phyloP scores from a whole-genome alignment of 345 rosid genomes.

The Viola odorata region DNA sequence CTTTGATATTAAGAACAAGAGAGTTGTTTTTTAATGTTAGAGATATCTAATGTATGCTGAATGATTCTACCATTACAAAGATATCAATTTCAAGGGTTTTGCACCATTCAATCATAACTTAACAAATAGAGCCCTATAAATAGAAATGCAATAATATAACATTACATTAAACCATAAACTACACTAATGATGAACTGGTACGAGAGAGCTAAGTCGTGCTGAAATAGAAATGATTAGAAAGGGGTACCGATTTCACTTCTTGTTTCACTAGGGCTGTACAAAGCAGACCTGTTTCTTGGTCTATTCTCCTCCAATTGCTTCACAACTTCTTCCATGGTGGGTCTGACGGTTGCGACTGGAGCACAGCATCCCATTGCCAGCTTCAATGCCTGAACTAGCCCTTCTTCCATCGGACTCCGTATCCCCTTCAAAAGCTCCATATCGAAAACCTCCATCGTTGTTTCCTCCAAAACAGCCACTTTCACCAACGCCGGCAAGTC shows the following conservation, averaged over 20 bases:
- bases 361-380: slow-evolving; percentile 99
- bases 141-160: too few relatives aligned
- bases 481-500: slow-evolving; percentile 89
- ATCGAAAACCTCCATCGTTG: slow-evolving; percentile 90
- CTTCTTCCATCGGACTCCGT: slow-evolving; percentile 95
- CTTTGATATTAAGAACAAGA: too few relatives aligned
- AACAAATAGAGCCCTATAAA: too few relatives aligned
- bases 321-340: slow-evolving; percentile 93
- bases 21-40: too few relatives aligned
- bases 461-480: slow-evolving; percentile 92
- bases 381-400: slow-evolving; percentile 89
- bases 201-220: slow-evolving; percentile 10
- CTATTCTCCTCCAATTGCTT: slow-evolving; percentile 93
- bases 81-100: too few relatives aligned
- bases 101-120: too few relatives aligned
- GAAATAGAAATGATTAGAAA: slow-evolving; percentile 34
- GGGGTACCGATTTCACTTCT: slow-evolving; percentile 87
- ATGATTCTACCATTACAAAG: too few relatives aligned
- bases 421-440: slow-evolving; percentile 78
- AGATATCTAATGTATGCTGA: too few relatives aligned
- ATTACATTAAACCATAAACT: too few relatives aligned
- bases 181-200: too few relatives aligned
- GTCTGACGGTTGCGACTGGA: slow-evolving; percentile 85
- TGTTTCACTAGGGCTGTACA: slow-evolving; percentile 86
- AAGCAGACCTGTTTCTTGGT: slow-evolving; percentile 91